A percentile compares a stretch with the other conserved stretches of the same genome.
These are phyloP conservation scores for Zea luxurians DNA, from an alignment of 176 grass and related monocot species.

Conservation along the genomic window DNA sequence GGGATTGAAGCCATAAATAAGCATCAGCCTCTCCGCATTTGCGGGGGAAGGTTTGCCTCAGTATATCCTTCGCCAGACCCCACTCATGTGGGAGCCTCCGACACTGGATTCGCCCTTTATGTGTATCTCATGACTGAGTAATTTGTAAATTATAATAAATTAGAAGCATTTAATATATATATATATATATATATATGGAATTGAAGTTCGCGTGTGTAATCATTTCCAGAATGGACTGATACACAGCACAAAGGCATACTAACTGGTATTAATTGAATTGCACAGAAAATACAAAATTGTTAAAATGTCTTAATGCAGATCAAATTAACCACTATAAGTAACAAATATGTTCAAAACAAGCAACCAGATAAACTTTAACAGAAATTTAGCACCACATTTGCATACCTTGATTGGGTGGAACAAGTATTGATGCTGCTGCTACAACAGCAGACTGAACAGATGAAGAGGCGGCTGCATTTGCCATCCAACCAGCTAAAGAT, in stretches of 20 bases:
- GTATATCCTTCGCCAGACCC: too few species aligned
- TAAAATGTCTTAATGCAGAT: not conserved
- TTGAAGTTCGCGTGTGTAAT: not conserved
- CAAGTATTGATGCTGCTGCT: conserved; percentile 64
- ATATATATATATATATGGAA: not conserved
- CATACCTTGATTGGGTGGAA: conserved; percentile 83
- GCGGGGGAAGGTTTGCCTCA: too few species aligned
- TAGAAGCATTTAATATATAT: not conserved
- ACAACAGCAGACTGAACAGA: too few species aligned
- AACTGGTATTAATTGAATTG: conserved; percentile 11
- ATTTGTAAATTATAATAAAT: conserved; percentile 1
- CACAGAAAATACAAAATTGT: not conserved
- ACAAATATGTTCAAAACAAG: conserved; percentile 32
- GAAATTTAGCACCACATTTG: conserved; percentile 32
- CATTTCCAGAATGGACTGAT: conserved; percentile 4
- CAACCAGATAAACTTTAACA: not conserved
- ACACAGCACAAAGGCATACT: too few species aligned
- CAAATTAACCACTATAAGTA: not conserved
- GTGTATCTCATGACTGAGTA: not conserved
- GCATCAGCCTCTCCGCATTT: too few species aligned
- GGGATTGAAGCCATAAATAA: too few species aligned
- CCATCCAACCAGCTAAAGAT: conserved; percentile 97
- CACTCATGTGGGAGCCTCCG: too few species aligned
- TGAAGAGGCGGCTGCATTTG: conserved; percentile 67
- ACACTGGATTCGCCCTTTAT: too few species aligned